Conservation (phyloP, 192 early-diverging fungal genomes). For the Umbelopsis sp. region DNA sequence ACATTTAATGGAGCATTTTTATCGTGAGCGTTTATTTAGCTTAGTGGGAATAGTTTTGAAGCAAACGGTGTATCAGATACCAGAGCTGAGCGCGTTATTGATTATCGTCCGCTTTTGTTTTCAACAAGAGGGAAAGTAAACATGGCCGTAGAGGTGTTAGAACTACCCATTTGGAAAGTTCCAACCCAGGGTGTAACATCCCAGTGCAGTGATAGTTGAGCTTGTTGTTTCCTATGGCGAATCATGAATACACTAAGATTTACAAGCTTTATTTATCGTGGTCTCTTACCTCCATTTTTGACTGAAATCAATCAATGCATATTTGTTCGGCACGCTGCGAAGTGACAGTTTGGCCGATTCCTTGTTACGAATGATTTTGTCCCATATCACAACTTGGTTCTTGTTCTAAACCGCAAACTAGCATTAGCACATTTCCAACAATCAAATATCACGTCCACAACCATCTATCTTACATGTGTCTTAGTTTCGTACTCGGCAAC, state of each 20-base stretch:
- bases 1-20: too few species aligned
- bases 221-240: slow-evolving; percentile 48
- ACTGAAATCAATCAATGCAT: slow-evolving; percentile 70
- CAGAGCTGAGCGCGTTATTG: neutral
- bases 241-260: neutral
- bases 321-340: slow-evolving; percentile 63
- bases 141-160: slow-evolving; percentile 24
- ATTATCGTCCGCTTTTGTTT: neutral
- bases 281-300: slow-evolving; percentile 64
- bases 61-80: neutral
- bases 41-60: neutral
- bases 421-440: neutral
- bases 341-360: slow-evolving; percentile 63
- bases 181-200: slow-evolving; percentile 83
- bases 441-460: too few species aligned
- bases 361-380: slow-evolving; percentile 74
- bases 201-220: slow-evolving; percentile 79
- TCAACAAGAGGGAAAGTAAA: slow-evolving; percentile 40
- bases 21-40: too few species aligned
- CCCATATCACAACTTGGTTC: slow-evolving; percentile 86
- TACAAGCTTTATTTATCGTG: neutral
- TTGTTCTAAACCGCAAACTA: slow-evolving; percentile 38
- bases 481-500: slow-evolving; percentile 77
- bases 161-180: slow-evolving; percentile 54
- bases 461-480: slow-evolving; percentile 54